A percentile compares a stretch with the other conserved stretches of the same genome.
Evolutionary conservation across 768 basidiomycete species (phyloP).

Genomic region (Leccinellum albellum): DNA sequence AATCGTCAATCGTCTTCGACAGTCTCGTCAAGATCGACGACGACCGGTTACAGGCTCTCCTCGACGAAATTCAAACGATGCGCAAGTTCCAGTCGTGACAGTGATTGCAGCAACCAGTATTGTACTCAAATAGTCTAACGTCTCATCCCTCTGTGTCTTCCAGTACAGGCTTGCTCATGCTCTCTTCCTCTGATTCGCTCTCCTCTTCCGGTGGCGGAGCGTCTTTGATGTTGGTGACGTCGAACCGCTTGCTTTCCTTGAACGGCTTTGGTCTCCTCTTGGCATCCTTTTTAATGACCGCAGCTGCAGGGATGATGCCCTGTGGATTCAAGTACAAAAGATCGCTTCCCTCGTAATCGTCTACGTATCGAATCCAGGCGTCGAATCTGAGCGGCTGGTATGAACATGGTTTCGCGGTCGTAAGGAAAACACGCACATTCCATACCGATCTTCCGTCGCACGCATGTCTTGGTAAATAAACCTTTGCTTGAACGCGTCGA

Average conservation of each 20-base stretch:
- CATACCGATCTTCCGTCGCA: slow-evolving; percentile 71
- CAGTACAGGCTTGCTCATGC: slow-evolving; percentile 39
- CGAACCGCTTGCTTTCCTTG: slow-evolving; percentile 64
- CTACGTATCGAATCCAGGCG: slow-evolving; percentile 76
- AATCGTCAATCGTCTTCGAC: neutral
- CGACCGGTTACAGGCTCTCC: slow-evolving; percentile 72
- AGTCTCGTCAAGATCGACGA: slow-evolving; percentile 85
- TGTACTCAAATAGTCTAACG: slow-evolving; percentile 6
- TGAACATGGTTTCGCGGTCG: neutral
- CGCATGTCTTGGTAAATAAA: slow-evolving; percentile 88
- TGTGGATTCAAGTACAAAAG: slow-evolving; percentile 72
- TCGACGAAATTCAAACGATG: slow-evolving; percentile 88
- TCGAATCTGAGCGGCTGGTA: slow-evolving; percentile 55
- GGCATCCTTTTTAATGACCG: slow-evolving; percentile 59
- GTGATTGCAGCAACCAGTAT: no score
- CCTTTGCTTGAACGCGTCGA: slow-evolving; percentile 79
- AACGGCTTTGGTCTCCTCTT: slow-evolving; percentile 57
- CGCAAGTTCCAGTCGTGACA: slow-evolving; percentile 87
- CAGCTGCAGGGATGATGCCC: slow-evolving; percentile 69
- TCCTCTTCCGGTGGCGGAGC: slow-evolving; percentile 32
- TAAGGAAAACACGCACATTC: slow-evolving; percentile 52
- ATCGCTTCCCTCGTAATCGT: slow-evolving; percentile 73
- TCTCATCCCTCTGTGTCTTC: slow-evolving; percentile 49
- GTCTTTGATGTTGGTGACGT: slow-evolving; percentile 46
- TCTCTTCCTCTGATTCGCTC: slow-evolving; percentile 43